phyloP scores from a whole-genome alignment of 2,329 filamentous ascomycete genomes.

The Tolypocladium amazonense region DNA sequence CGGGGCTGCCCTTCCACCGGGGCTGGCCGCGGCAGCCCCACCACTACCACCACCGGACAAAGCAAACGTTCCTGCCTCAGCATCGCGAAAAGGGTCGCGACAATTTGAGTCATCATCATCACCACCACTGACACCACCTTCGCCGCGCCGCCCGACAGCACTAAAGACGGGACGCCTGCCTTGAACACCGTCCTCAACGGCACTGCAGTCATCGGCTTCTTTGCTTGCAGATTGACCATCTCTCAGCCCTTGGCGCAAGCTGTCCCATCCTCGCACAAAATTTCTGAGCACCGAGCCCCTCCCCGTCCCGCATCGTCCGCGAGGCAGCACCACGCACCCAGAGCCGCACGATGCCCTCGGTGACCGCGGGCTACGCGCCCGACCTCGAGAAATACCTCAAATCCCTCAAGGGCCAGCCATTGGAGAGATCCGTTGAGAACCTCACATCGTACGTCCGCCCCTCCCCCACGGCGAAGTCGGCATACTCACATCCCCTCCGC shows the following conservation, averaged over 20 bases:
- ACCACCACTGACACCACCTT: neutral
- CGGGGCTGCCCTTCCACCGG: neutral
- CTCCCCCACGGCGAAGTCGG: neutral
- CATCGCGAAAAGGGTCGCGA: neutral
- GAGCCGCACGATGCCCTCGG: slow-evolving; percentile 21
- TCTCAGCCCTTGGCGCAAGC: neutral
- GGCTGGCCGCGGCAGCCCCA: neutral
- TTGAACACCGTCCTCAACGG: neutral
- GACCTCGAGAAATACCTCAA: slow-evolving; percentile 70
- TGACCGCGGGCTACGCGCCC: slow-evolving; percentile 42
- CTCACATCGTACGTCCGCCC: slow-evolving; percentile 59
- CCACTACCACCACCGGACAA: neutral
- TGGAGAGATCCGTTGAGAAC: slow-evolving; percentile 75
- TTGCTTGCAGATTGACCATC: neutral
- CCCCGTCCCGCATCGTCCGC: neutral
- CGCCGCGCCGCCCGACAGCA: neutral
- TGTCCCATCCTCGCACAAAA: neutral
- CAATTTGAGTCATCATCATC: neutral
- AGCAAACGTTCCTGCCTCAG: neutral
- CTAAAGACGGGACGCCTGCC: neutral
- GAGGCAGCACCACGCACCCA: neutral
- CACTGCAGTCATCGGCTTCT: neutral
- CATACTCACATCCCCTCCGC: slow-evolving; percentile 3
- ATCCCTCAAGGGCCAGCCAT: slow-evolving; percentile 61
- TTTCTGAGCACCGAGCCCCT: neutral